phyloP scores from a whole-genome alignment of 331 rosid genomes.

The Rhamnella rubrinervis region DNA sequence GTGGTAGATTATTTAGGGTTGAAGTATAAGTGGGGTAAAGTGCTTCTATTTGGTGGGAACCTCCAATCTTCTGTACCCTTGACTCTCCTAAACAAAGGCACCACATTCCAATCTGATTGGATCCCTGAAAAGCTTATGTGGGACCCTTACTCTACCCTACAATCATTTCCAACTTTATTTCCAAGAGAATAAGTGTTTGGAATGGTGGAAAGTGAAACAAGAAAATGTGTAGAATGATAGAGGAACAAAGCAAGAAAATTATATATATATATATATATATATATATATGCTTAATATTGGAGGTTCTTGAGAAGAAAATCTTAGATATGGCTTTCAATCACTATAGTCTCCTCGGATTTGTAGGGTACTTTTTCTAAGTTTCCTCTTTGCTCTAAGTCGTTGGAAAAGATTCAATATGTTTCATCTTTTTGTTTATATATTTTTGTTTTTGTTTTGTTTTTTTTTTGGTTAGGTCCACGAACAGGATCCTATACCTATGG shows the following conservation, averaged over 20 bases:
- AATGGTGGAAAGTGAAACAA: constrained; percentile 58
- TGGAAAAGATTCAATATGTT: constrained; percentile 65
- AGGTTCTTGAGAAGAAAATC: constrained; percentile 63
- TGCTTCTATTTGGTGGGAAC: constrained; percentile 45
- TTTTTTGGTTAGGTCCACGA: constrained; percentile 15
- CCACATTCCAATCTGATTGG: constrained; percentile 53
- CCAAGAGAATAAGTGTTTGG: constrained; percentile 66
- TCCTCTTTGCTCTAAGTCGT: constrained; percentile 57
- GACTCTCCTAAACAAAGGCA: constrained; percentile 50
- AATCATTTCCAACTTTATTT: constrained; percentile 50
- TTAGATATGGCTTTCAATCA: constrained; percentile 73
- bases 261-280: too few species aligned
- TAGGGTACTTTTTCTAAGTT: constrained; percentile 40
- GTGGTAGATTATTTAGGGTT: not conserved
- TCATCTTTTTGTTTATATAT: constrained; percentile 42
- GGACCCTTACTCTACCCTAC: constrained; percentile 44
- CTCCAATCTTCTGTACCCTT: constrained; percentile 40
- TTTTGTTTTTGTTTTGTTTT: constrained; percentile 26
- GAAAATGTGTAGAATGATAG: constrained; percentile 49
- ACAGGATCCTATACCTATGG: constrained; percentile 46
- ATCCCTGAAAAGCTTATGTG: constrained; percentile 29
- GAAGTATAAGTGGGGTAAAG: not conserved
- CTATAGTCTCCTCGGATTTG: constrained; percentile 49
- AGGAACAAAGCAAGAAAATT: constrained; percentile 55
- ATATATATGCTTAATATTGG: constrained; percentile 54